A percentile compares a stretch with the other conserved stretches of the same genome.
Conservation (phyloP, 768 basidiomycete species). For the Suillus weaverae region DNA sequence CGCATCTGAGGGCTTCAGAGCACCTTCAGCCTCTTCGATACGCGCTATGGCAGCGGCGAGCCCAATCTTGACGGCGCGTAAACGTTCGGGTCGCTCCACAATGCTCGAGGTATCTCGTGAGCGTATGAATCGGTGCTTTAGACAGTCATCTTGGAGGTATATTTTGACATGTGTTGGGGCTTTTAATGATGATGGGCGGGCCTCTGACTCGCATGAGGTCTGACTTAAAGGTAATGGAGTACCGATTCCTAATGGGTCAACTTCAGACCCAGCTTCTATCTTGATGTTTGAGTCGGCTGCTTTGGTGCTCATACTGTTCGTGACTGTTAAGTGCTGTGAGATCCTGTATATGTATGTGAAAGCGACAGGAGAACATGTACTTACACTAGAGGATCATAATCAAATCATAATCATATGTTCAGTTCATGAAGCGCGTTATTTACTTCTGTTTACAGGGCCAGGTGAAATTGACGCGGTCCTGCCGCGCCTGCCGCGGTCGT, state of each 20-base stretch:
- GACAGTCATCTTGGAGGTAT: conserved; percentile 70
- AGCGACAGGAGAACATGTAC: background rate
- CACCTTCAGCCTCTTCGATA: conserved; percentile 44
- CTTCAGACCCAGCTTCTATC: background rate
- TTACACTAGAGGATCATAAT: background rate
- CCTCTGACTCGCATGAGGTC: background rate
- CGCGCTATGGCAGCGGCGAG: conserved; percentile 78
- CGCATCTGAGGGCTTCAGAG: background rate
- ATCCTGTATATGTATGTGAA: background rate
- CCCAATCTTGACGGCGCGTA: conserved; percentile 82
- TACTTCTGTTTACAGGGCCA: background rate
- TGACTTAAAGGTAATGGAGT: background rate
- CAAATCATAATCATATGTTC: too few relatives aligned
- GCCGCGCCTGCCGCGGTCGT: too few relatives aligned
- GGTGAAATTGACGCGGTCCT: too few relatives aligned
- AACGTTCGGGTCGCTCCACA: conserved; percentile 88
- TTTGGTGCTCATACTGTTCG: background rate
- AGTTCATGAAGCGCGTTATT: conserved; percentile 6
- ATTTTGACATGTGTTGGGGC: conserved; percentile 16
- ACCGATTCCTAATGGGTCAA: background rate
- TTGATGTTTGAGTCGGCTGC: too few relatives aligned
- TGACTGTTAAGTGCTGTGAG: background rate
- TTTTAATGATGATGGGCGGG: background rate
- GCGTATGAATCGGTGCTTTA: conserved; percentile 76
- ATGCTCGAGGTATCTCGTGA: conserved; percentile 71